These are phyloP conservation scores for Acanthamoeba triangularis DNA, from an alignment of 208 protist genomes.

Conservation along the genomic window DNA sequence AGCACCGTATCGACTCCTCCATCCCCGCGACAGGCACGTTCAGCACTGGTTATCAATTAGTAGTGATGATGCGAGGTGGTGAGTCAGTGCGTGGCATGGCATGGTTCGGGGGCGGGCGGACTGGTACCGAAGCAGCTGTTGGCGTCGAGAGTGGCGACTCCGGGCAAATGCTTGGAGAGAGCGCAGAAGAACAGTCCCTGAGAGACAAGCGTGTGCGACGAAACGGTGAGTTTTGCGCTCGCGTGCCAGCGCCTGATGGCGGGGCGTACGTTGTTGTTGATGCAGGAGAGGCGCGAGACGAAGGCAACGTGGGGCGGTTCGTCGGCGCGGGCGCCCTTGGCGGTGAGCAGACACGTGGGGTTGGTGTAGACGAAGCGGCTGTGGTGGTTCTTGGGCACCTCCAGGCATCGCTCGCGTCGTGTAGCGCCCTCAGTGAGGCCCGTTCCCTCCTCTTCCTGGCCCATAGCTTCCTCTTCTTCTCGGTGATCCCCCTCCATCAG, in stretches of 20 bases:
- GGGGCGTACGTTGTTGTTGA: slow-evolving; percentile 40
- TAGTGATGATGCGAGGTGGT: background rate
- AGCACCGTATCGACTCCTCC: background rate
- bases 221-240: background rate
- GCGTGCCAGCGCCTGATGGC: background rate
- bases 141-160: background rate
- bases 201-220: background rate
- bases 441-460: background rate
- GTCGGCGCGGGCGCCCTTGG: background rate
- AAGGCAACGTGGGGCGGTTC: background rate
- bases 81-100: too few relatives aligned
- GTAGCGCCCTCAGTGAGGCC: background rate
- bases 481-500: background rate
- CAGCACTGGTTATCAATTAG: background rate
- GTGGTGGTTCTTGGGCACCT: slow-evolving; percentile 48
- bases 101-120: too few relatives aligned
- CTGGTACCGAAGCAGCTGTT: background rate
- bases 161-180: background rate
- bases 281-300: slow-evolving; percentile 25
- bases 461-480: background rate
- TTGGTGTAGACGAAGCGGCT: slow-evolving; percentile 51
- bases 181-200: background rate
- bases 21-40: slow-evolving; percentile 40
- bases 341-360: slow-evolving; percentile 28
- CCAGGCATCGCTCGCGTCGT: background rate